Conservation (phyloP, 176 grass and related monocot genomes). For the Phyllostachys edulis region DNA sequence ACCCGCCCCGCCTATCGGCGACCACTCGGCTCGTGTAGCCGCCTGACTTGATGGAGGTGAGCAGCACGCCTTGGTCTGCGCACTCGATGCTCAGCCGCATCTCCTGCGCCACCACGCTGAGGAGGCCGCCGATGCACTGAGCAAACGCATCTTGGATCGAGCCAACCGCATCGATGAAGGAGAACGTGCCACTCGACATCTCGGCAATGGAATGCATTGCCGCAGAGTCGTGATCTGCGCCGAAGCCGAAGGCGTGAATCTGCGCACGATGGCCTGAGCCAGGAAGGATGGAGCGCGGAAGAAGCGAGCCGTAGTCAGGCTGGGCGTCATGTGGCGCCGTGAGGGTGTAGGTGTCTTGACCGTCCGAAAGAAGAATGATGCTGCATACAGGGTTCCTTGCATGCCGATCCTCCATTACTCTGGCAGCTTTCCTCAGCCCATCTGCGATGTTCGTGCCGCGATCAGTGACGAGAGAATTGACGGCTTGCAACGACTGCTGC, state of each 20-base stretch:
- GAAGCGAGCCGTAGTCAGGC: slow-evolving; percentile 40
- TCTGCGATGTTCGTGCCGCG: slow-evolving; percentile 72
- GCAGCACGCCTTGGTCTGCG: slow-evolving; percentile 32
- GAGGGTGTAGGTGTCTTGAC: slow-evolving; percentile 41
- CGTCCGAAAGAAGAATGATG: slow-evolving; percentile 78
- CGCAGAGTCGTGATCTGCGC: slow-evolving; percentile 52
- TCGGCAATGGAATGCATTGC: slow-evolving; percentile 55
- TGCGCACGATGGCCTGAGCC: slow-evolving; percentile 36
- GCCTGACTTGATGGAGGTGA: slow-evolving; percentile 56
- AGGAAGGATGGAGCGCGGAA: slow-evolving; percentile 51
- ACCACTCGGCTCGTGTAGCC: slow-evolving; percentile 43
- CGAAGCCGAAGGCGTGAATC: slow-evolving; percentile 74
- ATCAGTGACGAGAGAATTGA: slow-evolving; percentile 40
- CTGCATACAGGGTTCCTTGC: slow-evolving; percentile 63
- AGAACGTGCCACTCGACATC: slow-evolving; percentile 67
- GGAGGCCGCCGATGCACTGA: slow-evolving; percentile 68
- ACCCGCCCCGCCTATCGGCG: slow-evolving; percentile 31
- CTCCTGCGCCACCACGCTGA: slow-evolving; percentile 60
- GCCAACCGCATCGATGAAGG: slow-evolving; percentile 52
- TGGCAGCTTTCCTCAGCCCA: slow-evolving; percentile 49
- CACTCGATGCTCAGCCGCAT: slow-evolving; percentile 47
- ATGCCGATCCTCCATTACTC: slow-evolving; percentile 56
- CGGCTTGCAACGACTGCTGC: slow-evolving; percentile 42
- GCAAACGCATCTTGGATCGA: slow-evolving; percentile 71
- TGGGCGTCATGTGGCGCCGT: not conserved